These are phyloP conservation scores for Nicotiana attenuata DNA, from an alignment of 257 asterid species.

Conservation along the genomic window DNA sequence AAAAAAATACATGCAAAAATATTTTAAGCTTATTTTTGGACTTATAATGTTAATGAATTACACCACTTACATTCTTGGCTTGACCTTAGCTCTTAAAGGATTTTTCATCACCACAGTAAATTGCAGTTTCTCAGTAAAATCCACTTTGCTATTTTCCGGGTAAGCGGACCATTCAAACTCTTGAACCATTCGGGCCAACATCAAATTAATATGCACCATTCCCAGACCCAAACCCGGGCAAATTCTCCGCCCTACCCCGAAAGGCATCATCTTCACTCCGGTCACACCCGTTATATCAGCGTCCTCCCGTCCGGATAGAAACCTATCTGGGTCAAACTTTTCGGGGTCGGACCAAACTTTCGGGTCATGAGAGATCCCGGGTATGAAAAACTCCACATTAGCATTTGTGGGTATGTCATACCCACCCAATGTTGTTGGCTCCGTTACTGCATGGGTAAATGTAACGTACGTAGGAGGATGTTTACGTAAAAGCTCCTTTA, in stretches of 20 bases:
- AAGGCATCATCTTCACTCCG: too few species aligned
- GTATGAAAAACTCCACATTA: conserved; percentile 54
- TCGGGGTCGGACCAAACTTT: conserved; percentile 65
- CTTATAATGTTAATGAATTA: neutral
- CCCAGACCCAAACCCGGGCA: too few species aligned
- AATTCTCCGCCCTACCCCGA: too few species aligned
- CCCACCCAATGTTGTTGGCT: conserved; percentile 69
- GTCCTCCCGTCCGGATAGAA: conserved; percentile 54
- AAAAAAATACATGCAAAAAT: too few species aligned
- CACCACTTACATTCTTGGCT: conserved; percentile 34
- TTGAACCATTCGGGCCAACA: too few species aligned
- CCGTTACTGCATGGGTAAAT: conserved; percentile 63
- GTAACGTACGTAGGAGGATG: conserved; percentile 89
- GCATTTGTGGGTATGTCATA: conserved; percentile 68
- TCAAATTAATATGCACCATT: too few species aligned
- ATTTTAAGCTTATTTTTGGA: neutral
- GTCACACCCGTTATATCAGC: conserved; percentile 56
- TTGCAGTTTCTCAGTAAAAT: conserved; percentile 65
- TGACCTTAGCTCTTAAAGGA: conserved; percentile 57
- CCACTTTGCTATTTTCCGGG: conserved; percentile 62
- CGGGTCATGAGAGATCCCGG: conserved; percentile 72
- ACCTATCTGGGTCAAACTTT: conserved; percentile 81
- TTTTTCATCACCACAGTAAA: conserved; percentile 88
- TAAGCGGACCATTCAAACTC: conserved; percentile 44
- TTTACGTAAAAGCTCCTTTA: conserved; percentile 66